A percentile compares a stretch with the other conserved stretches of the same genome.
Conservation (phyloP, 2,329 filamentous ascomycete species). For the Tolypocladium guangdongense region DNA sequence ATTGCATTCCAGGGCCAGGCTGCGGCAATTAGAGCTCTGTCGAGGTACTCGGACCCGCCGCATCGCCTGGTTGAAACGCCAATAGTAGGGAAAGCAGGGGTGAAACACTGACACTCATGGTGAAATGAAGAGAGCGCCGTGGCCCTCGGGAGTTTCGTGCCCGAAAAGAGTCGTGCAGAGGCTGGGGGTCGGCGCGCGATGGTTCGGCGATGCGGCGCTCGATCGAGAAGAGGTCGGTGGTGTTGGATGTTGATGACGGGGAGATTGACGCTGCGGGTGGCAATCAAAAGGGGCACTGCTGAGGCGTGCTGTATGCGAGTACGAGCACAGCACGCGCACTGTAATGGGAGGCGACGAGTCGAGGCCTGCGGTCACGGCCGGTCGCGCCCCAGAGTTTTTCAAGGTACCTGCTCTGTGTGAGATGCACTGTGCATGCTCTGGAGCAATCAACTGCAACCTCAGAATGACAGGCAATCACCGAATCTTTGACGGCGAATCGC, state of each 20-base stretch:
- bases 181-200: not conserved
- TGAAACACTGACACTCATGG: slow-evolving; percentile 18
- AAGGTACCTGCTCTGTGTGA: not conserved
- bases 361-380: not conserved
- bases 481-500: not conserved
- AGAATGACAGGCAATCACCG: too few relatives aligned
- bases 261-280: not conserved
- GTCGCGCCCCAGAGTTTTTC: not conserved
- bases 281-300: slow-evolving; percentile 1
- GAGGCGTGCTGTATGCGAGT: not conserved
- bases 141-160: slow-evolving; percentile 1
- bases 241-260: not conserved
- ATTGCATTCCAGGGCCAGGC: not conserved
- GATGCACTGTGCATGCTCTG: not conserved
- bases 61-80: slow-evolving; percentile 9
- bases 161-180: not conserved
- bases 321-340: not conserved
- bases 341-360: not conserved
- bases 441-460: not conserved
- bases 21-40: not conserved
- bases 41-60: not conserved
- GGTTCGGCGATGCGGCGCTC: not conserved
- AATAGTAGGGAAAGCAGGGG: slow-evolving; percentile 10
- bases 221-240: not conserved
- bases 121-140: slow-evolving; percentile 6